Evolutionary conservation across 2,329 filamentous ascomycete genomes (phyloP), one percentile per base, ranked within the genome.

Genomic region (Cryphonectria parasitica): DNA sequence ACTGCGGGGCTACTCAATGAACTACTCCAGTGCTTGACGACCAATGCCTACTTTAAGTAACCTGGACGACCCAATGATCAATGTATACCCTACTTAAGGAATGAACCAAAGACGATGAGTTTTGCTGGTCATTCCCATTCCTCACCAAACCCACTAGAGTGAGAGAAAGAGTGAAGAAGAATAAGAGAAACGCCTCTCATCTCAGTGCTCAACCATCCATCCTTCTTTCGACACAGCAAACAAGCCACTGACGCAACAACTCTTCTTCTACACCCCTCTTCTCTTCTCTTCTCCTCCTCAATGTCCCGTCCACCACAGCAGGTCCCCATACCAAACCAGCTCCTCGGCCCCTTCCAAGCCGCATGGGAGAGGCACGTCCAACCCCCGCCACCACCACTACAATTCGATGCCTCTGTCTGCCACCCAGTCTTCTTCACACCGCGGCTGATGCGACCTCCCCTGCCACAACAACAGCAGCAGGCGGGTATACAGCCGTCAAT

Each of bases 361-460:
- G 72, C 75, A 28, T 76, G 76, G 77, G 74, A 77, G 60, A 75
- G 75, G 31, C 77, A 78, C 69, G 70, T 67, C 28, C 73, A 56
- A 7, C 87, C 86, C 76, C 34, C 34, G 34, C 34, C 36, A 39
- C 85, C 91, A 77, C 82, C 88, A 13, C 88, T 15, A 45, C 61
- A 41, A 3, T 34, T 41, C 41, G 43, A 64, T 19, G 63, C 63
- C 25, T 43, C 91, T 1, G 84, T 83, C 54, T 82, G 88, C 36
- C 92, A 95, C 74, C 92, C 92, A 0, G 92, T 93, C 1, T 95
- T 95, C 81, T 94, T 94, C 81, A 92, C 91, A 0, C 83, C 88
- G 41, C 84, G 85, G 66, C 80, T 93, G 66, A 86, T 86, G 70
- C 87, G 85, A 75, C 84, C 86, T 3, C 28, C 61, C 22, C 36